These are phyloP conservation scores for Globisporangium rhizosaccharum DNA, from an alignment of 352 stramenopile genomes.

Conservation along the genomic window DNA sequence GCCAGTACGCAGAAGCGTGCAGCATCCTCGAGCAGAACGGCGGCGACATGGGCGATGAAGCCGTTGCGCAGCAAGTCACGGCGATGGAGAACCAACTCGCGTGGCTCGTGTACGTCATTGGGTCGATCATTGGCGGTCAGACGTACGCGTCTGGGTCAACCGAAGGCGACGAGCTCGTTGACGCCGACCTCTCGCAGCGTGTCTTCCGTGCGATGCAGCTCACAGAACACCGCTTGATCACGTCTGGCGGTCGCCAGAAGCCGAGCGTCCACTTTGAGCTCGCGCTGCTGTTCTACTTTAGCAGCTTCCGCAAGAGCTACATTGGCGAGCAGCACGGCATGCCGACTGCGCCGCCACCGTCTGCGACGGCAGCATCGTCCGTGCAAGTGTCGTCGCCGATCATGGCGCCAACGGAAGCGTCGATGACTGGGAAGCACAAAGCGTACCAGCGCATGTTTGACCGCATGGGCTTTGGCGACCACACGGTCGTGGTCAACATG, in stretches of 20 bases:
- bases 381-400: conserved; percentile 48
- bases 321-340: conserved; percentile 89
- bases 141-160: conserved; percentile 90
- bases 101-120: conserved; percentile 97
- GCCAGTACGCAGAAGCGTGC: conserved; percentile 89
- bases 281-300: conserved; percentile 96
- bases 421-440: conserved; percentile 91
- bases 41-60: conserved; percentile 31
- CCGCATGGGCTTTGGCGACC: conserved; percentile 94
- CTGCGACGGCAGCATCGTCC: conserved; percentile 12
- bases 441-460: conserved; percentile 98
- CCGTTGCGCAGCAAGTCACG: conserved; percentile 53
- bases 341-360: conserved; percentile 64
- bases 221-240: conserved; percentile 93
- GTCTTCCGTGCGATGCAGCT: conserved; percentile 95
- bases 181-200: conserved; percentile 94
- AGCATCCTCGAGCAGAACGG: conserved; percentile 64
- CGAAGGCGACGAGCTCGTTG: conserved; percentile 93
- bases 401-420: conserved; percentile 68
- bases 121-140: conserved; percentile 94
- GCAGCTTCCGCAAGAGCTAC: conserved; percentile 90
- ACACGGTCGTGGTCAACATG: conserved; percentile 97
- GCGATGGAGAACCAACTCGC: conserved; percentile 95
- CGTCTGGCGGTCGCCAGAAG: conserved; percentile 71
- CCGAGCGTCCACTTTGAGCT: conserved; percentile 93